phyloP scores from a whole-genome alignment of 345 rosid genomes.

The Ailanthus altissimus region DNA sequence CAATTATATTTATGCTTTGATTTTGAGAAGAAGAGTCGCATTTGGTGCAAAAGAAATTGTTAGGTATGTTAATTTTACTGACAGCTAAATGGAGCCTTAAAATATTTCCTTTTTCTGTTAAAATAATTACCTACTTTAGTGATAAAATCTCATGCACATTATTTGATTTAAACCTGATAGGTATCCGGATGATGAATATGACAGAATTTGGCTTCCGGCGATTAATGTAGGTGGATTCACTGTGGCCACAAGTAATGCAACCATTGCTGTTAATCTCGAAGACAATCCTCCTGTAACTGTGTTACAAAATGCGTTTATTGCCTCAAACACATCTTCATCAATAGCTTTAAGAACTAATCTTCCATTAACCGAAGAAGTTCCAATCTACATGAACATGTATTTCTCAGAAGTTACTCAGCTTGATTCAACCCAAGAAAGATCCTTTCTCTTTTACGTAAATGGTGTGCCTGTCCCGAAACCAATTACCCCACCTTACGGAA shows the following conservation, averaged over 20 bases:
- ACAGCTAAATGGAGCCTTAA: not conserved
- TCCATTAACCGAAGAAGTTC: slow-evolving; percentile 17
- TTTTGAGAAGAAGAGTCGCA: slow-evolving; percentile 27
- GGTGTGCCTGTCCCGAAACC: not conserved
- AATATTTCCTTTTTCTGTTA: too few species aligned
- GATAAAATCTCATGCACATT: too few species aligned
- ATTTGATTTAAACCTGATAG: too few species aligned
- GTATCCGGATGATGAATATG: slow-evolving; percentile 27
- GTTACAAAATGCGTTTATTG: slow-evolving; percentile 33
- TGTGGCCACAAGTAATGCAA: slow-evolving; percentile 17
- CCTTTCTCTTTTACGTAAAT: slow-evolving; percentile 27
- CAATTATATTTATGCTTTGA: slow-evolving; percentile 29
- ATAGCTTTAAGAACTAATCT: slow-evolving; percentile 5
- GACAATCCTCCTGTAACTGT: slow-evolving; percentile 39
- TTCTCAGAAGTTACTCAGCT: slow-evolving; percentile 45
- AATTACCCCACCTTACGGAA: slow-evolving; percentile 33
- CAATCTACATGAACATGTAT: slow-evolving; percentile 37
- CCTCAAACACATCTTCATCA: slow-evolving; percentile 14
- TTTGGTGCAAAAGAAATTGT: slow-evolving; percentile 24
- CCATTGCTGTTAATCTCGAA: not conserved
- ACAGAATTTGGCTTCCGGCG: slow-evolving; percentile 42
- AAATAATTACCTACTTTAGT: too few species aligned
- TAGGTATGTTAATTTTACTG: slow-evolving; percentile 29
- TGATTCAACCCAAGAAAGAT: slow-evolving; percentile 34
- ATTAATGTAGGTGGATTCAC: not conserved